Evolutionary conservation across 2,329 filamentous ascomycete species (phyloP).

Genomic region (Diplodia scrobiculata): DNA sequence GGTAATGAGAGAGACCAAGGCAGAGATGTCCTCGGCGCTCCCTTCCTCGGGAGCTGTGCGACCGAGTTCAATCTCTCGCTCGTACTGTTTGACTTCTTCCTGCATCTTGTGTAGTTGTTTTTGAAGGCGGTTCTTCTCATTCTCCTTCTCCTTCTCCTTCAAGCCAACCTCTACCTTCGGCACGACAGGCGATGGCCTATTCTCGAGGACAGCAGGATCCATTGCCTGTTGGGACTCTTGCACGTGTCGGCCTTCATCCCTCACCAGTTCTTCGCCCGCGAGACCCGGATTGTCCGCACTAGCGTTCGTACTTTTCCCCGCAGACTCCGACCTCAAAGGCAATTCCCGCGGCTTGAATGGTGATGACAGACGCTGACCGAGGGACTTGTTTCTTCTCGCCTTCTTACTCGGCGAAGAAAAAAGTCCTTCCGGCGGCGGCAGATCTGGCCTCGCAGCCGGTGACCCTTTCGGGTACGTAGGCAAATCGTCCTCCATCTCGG

Average conservation of each 20-base stretch:
- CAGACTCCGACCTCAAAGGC: background rate
- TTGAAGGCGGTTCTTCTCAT: constrained; percentile 38
- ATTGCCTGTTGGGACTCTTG: background rate
- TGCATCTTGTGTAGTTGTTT: constrained; percentile 40
- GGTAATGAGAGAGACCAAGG: constrained; percentile 34
- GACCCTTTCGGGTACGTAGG: constrained; percentile 9
- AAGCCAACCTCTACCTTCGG: constrained; percentile 3
- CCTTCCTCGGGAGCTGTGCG: constrained; percentile 31
- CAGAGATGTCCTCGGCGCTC: constrained; percentile 8
- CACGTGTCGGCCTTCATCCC: background rate
- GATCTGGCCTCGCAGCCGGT: constrained; percentile 9
- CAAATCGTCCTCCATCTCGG: constrained; percentile 2
- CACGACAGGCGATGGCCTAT: constrained; percentile 33
- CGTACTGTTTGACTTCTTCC: constrained; percentile 39
- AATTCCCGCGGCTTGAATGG: constrained; percentile 23
- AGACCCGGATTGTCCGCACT: background rate
- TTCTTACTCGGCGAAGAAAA: constrained; percentile 27
- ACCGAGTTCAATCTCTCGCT: constrained; percentile 37
- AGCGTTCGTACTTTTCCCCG: background rate
- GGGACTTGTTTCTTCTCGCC: constrained; percentile 4
- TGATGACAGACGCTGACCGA: constrained; percentile 24
- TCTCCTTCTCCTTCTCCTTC: constrained; percentile 32
- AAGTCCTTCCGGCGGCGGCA: constrained; percentile 11
- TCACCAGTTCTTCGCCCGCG: background rate
- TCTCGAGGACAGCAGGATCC: background rate